phyloP scores from a whole-genome alignment of 306 rosid species.

The Gastrolobium villosum region DNA sequence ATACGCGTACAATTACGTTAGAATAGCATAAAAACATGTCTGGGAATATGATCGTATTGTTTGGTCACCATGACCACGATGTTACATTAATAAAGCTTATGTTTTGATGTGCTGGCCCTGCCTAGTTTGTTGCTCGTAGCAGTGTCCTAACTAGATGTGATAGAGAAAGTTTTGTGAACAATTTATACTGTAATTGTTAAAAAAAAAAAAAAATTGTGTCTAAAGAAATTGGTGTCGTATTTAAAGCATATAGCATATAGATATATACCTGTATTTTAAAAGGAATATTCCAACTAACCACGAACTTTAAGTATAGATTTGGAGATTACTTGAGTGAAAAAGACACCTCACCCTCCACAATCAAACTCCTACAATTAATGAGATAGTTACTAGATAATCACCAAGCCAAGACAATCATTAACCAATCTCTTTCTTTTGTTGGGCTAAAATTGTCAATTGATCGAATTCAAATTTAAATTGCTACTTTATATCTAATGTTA shows the following conservation, averaged over 20 bases:
- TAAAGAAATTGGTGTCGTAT: too few species aligned
- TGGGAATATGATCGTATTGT: slow-evolving; percentile 37
- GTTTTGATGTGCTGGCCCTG: slow-evolving; percentile 20
- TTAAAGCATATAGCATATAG: background rate
- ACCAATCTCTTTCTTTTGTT: slow-evolving; percentile 44
- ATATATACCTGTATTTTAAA: background rate
- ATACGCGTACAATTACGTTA: slow-evolving; percentile 36
- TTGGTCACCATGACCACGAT: slow-evolving; percentile 44
- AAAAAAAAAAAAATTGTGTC: too few species aligned
- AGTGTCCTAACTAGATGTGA: slow-evolving; percentile 37
- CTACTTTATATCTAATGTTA: slow-evolving; percentile 12
- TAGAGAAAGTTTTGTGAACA: background rate
- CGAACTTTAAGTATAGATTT: slow-evolving; percentile 22
- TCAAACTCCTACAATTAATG: slow-evolving; percentile 42
- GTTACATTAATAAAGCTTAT: slow-evolving; percentile 46
- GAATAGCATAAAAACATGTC: slow-evolving; percentile 41
- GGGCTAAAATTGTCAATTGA: slow-evolving; percentile 34
- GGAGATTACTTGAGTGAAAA: slow-evolving; percentile 53
- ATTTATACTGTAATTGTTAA: too few species aligned
- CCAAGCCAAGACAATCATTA: slow-evolving; percentile 40
- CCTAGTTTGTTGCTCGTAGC: slow-evolving; percentile 31
- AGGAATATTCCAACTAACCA: slow-evolving; percentile 47
- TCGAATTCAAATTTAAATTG: slow-evolving; percentile 25
- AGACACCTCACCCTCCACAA: slow-evolving; percentile 53
- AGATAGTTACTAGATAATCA: slow-evolving; percentile 30